A percentile compares a stretch with the other conserved stretches of the same genome.
These are phyloP conservation scores for Arabidopsis hybrid DNA, from an alignment of 441 rosid species.

Conservation along the genomic window DNA sequence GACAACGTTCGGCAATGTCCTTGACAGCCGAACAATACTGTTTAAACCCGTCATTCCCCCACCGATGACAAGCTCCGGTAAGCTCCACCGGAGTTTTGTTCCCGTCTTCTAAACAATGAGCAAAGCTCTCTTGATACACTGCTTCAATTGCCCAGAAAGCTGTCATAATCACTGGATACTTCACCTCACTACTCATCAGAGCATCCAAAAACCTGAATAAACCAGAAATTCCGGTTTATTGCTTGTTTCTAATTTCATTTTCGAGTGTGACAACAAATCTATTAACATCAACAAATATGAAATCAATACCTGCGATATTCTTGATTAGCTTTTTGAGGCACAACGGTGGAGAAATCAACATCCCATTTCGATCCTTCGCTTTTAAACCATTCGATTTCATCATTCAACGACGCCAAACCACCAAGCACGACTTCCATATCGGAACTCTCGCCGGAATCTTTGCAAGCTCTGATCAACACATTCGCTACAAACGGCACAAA, in stretches of 20 bases:
- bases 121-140: slow-evolving; percentile 72
- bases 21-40: slow-evolving; percentile 57
- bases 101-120: slow-evolving; percentile 66
- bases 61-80: slow-evolving; percentile 61
- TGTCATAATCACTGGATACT: slow-evolving; percentile 57
- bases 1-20: slow-evolving; percentile 51
- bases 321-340: slow-evolving; percentile 54
- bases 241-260: background rate
- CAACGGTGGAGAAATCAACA: slow-evolving; percentile 54
- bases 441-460: slow-evolving; percentile 49
- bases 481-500: slow-evolving; percentile 66
- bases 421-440: slow-evolving; percentile 71
- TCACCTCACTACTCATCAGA: slow-evolving; percentile 58
- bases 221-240: background rate
- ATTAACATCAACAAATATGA: background rate
- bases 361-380: slow-evolving; percentile 65
- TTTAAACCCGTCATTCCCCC: slow-evolving; percentile 69
- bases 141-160: slow-evolving; percentile 78
- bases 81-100: slow-evolving; percentile 54
- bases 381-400: slow-evolving; percentile 76
- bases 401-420: slow-evolving; percentile 59
- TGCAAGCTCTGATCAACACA: slow-evolving; percentile 67
- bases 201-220: slow-evolving; percentile 58
- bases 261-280: background rate
- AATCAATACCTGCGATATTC: slow-evolving; percentile 58